Conservation (phyloP, 2,329 filamentous ascomycete species). For the Colletotrichum tanaceti region DNA sequence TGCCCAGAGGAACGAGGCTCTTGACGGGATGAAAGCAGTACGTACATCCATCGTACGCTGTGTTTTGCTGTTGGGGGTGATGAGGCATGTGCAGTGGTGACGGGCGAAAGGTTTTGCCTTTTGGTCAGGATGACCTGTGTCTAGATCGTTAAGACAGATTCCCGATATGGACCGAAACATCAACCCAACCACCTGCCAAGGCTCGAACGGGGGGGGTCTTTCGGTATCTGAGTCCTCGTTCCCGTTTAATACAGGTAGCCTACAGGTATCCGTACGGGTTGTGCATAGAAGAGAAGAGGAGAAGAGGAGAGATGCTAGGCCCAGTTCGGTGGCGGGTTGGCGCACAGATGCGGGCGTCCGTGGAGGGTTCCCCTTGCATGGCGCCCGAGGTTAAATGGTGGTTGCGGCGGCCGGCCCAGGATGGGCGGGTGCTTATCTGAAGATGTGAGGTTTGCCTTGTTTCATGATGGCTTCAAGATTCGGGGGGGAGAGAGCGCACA, state of each 20-base stretch:
- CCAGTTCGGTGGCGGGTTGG: neutral
- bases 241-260: conserved; percentile 1
- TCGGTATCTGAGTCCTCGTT: neutral
- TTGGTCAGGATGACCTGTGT: conserved; percentile 16
- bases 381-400: conserved; percentile 30
- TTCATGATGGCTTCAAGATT: conserved; percentile 42
- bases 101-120: too few species aligned
- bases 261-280: too few species aligned
- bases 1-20: too few species aligned
- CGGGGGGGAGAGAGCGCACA: conserved; percentile 32
- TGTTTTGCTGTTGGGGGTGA: too few species aligned
- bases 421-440: conserved; percentile 37
- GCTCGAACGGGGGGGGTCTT: neutral
- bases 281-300: too few species aligned
- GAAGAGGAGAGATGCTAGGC: neutral
- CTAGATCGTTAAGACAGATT: conserved; percentile 16
- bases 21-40: too few species aligned
- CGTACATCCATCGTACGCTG: too few species aligned
- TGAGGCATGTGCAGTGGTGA: too few species aligned
- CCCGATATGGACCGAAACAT: conserved; percentile 24
- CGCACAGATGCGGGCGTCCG: conserved; percentile 21
- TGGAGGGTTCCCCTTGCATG: conserved; percentile 19
- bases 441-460: conserved; percentile 38
- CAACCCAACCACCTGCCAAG: conserved; percentile 31
- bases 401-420: conserved; percentile 31